These are phyloP conservation scores for Lyophyllum semitale DNA, from an alignment of 768 basidiomycete species.

Conservation along the genomic window DNA sequence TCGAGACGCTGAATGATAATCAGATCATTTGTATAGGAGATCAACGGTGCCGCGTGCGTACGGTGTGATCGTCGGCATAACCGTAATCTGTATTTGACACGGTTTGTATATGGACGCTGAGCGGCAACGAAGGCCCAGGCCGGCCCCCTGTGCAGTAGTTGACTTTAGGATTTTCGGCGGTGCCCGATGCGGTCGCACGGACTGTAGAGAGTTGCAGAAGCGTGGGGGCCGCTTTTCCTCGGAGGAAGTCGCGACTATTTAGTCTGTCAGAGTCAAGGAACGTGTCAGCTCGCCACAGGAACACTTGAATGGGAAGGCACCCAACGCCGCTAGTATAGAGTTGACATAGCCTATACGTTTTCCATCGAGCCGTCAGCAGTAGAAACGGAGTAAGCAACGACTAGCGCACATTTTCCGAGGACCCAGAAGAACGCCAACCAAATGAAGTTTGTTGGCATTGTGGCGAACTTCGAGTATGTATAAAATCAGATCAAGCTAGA, in stretches of 20 bases:
- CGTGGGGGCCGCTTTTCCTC: conserved; percentile 37
- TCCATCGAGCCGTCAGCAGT: background rate
- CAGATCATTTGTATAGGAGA: background rate
- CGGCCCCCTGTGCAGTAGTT: background rate
- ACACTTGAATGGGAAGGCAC: conserved; percentile 12
- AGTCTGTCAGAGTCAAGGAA: conserved; percentile 30
- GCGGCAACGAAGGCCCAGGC: conserved; percentile 11
- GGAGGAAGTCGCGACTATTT: conserved; percentile 49
- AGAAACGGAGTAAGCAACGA: background rate
- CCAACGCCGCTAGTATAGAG: conserved; percentile 52
- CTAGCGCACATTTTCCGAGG: conserved; percentile 47
- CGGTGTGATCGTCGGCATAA: conserved; percentile 22
- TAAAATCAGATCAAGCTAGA: background rate
- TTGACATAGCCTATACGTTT: conserved; percentile 47
- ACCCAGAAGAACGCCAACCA: conserved; percentile 55
- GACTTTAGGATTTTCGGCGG: conserved; percentile 2
- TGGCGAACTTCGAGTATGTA: conserved; percentile 36
- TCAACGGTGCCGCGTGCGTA: conserved; percentile 1
- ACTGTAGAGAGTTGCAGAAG: conserved; percentile 38
- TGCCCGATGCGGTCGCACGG: conserved; percentile 24
- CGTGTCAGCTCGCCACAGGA: background rate
- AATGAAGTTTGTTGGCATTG: conserved; percentile 47
- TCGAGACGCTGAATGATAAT: background rate
- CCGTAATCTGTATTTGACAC: conserved; percentile 33
- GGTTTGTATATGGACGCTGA: conserved; percentile 37